phyloP scores from a whole-genome alignment of 345 rosid genomes.

The Laguncularia racemosa region DNA sequence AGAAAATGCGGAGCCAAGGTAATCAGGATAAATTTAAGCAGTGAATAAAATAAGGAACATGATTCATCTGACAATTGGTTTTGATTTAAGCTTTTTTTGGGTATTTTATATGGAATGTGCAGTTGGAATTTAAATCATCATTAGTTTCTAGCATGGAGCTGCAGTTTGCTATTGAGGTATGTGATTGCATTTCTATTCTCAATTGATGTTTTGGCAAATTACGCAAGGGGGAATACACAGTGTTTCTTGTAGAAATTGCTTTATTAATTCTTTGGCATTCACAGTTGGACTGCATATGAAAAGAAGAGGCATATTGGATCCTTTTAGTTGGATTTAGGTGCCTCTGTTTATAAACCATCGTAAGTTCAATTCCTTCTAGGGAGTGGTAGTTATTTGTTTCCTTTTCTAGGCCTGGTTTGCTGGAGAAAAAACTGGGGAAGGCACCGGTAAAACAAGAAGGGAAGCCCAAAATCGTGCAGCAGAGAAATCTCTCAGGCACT shows the following conservation, averaged over 20 bases:
- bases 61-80: not conserved
- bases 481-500: conserved; percentile 58
- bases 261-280: conserved; percentile 4
- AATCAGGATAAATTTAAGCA: conserved; percentile 1
- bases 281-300: not conserved
- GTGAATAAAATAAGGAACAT: conserved; percentile 5
- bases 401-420: conserved; percentile 72
- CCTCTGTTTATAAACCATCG: not conserved
- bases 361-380: not conserved
- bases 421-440: conserved; percentile 78
- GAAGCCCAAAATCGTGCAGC: conserved; percentile 81
- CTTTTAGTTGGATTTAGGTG: conserved; percentile 1
- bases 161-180: conserved; percentile 85
- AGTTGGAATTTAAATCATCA: conserved; percentile 75
- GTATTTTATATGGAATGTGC: conserved; percentile 17
- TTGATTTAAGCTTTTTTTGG: not conserved
- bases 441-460: conserved; percentile 76
- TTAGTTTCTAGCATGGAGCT: conserved; percentile 62
- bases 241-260: not conserved
- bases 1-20: conserved; percentile 87
- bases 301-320: not conserved
- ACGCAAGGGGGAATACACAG: too few species aligned
- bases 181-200: not conserved
- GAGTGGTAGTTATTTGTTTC: not conserved
- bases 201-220: not conserved